Evolutionary conservation across 208 protist genomes (phyloP).

Genomic region (Acanthamoeba rhysodes): DNA sequence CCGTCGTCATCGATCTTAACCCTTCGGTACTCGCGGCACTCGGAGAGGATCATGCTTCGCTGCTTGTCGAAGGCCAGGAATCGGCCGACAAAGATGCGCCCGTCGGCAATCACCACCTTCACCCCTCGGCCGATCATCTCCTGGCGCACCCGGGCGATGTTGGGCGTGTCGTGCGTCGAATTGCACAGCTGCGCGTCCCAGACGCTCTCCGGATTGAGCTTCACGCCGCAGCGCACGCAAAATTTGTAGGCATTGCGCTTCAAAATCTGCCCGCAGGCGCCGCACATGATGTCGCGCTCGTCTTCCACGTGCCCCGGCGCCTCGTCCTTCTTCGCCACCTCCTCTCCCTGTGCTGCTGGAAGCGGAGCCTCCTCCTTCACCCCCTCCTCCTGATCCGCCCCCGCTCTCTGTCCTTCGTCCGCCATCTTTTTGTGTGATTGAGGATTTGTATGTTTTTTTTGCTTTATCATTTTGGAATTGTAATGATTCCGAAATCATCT

Average conservation of each 20-base stretch:
- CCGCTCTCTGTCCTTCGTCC: neutral
- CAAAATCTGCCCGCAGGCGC: constrained; percentile 52
- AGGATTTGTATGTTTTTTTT: too few species aligned
- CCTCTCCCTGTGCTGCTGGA: neutral
- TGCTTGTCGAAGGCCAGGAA: constrained; percentile 68
- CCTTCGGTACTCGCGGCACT: constrained; percentile 65
- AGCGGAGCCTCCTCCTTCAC: neutral
- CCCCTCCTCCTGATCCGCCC: neutral
- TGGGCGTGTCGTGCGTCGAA: constrained; percentile 15
- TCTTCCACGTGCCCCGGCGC: neutral
- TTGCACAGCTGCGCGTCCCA: constrained; percentile 40
- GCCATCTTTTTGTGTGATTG: neutral
- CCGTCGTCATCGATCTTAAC: neutral
- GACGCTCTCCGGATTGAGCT: constrained; percentile 45
- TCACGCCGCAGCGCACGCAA: constrained; percentile 41
- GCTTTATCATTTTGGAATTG: neutral
- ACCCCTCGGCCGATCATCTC: constrained; percentile 41
- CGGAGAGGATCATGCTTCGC: constrained; percentile 61
- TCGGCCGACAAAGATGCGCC: constrained; percentile 64
- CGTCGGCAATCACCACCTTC: constrained; percentile 55
- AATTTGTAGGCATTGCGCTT: neutral
- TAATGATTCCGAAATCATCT: too few species aligned
- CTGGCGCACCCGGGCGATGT: constrained; percentile 17
- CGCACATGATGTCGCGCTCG: constrained; percentile 40
- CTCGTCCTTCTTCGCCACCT: neutral